Evolutionary conservation across 441 rosid species (phyloP).

Genomic region (Gossypium schwendimanii): DNA sequence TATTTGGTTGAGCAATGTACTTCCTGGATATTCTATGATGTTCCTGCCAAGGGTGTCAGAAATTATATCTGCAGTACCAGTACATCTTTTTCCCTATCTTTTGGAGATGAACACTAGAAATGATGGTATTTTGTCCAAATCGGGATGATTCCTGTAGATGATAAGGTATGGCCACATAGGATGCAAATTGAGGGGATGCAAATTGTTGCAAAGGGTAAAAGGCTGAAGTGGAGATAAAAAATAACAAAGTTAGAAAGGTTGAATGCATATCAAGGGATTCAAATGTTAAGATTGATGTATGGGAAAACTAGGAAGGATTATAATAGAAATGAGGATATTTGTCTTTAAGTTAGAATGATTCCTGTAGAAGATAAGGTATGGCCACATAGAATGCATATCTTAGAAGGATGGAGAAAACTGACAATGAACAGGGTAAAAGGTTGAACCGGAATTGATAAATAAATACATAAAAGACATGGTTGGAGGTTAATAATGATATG

Average conservation of each 20-base stretch:
- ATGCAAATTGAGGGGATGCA: background rate
- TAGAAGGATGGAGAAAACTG: constrained; percentile 1
- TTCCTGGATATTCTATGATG: background rate
- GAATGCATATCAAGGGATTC: background rate
- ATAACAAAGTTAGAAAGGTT: too few species aligned
- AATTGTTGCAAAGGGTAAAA: too few species aligned
- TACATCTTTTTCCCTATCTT: background rate
- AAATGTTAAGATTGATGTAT: background rate
- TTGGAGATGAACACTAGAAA: constrained; percentile 1
- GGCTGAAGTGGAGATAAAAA: too few species aligned
- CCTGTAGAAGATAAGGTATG: background rate
- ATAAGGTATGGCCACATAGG: background rate
- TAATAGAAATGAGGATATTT: background rate
- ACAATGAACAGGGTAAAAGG: background rate
- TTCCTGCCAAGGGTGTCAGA: background rate
- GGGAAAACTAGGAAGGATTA: background rate
- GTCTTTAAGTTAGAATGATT: background rate
- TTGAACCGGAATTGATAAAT: background rate
- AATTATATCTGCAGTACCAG: background rate
- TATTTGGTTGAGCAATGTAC: background rate
- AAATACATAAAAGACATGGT: background rate
- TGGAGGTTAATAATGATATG: background rate
- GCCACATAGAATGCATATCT: background rate
- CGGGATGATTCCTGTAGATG: background rate
- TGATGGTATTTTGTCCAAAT: background rate